These are phyloP conservation scores for Penicillium sp. DNA, from an alignment of 2,329 filamentous ascomycete genomes.

Conservation along the genomic window DNA sequence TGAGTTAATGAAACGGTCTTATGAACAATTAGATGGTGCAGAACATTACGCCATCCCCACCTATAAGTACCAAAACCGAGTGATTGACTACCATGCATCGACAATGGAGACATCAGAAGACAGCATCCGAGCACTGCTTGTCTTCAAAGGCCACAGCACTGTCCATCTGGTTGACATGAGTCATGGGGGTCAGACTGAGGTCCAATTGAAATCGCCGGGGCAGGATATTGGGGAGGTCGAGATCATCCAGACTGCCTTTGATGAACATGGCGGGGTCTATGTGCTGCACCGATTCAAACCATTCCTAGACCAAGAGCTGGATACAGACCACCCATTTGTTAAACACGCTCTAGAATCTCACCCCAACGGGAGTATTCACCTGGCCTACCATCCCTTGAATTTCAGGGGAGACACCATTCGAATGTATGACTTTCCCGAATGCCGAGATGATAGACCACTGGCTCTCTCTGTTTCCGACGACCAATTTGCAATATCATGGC, in stretches of 20 bases:
- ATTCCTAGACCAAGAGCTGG: constrained; percentile 16
- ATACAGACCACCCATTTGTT: constrained; percentile 31
- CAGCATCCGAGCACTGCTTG: constrained; percentile 25
- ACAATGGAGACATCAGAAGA: constrained; percentile 20
- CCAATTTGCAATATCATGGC: constrained; percentile 40
- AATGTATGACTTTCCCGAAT: constrained; percentile 29
- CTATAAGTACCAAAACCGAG: constrained; percentile 23
- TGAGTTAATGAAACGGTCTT: constrained; percentile 30
- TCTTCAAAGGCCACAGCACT: constrained; percentile 26
- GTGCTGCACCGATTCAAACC: constrained; percentile 34
- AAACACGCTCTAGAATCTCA: constrained; percentile 28
- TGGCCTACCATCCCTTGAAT: constrained; percentile 27
- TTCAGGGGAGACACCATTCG: constrained; percentile 10
- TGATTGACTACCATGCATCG: constrained; percentile 35
- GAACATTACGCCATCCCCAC: constrained; percentile 32
- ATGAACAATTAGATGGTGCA: constrained; percentile 34
- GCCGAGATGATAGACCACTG: constrained; percentile 27
- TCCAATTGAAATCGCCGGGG: constrained; percentile 21
- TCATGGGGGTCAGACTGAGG: constrained; percentile 14
- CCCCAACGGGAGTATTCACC: constrained; percentile 21
- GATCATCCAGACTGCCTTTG: constrained; percentile 31
- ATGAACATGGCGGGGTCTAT: constrained; percentile 21
- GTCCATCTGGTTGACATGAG: constrained; percentile 27
- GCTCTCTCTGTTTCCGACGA: constrained; percentile 24
- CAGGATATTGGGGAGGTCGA: constrained; percentile 27